Percentiles rank a stretch among this genome's conserved stretches.
phyloP scores from a whole-genome alignment of 1,284 basidiomycete species.

The Pisolithus thermaeus region DNA sequence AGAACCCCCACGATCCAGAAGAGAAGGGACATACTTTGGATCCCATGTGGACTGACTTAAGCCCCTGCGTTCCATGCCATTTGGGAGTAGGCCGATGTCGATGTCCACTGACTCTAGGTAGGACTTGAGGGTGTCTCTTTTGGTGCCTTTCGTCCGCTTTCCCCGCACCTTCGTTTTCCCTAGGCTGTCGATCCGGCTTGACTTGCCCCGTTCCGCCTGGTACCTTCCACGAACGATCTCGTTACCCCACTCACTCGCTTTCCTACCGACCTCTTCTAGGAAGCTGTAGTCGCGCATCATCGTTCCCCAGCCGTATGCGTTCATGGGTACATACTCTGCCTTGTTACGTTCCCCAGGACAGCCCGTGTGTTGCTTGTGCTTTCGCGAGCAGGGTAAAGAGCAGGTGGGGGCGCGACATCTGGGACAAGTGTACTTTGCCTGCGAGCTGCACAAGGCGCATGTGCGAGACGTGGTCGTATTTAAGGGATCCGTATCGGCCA shows the following conservation, averaged over 20 bases:
- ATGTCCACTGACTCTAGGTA: constrained; percentile 62
- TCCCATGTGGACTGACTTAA: constrained; percentile 80
- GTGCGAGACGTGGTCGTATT: not conserved
- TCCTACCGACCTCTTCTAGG: constrained; percentile 74
- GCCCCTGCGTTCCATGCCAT: constrained; percentile 77
- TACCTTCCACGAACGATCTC: constrained; percentile 57
- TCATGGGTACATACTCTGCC: constrained; percentile 71
- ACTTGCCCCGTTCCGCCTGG: not conserved
- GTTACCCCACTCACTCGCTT: constrained; percentile 63
- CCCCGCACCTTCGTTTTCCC: constrained; percentile 11
- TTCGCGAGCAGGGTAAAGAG: constrained; percentile 64
- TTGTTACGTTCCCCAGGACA: constrained; percentile 76
- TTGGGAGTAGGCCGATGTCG: constrained; percentile 69
- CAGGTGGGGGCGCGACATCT: constrained; percentile 68
- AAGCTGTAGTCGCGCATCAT: constrained; percentile 85
- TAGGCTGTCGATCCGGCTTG: not conserved
- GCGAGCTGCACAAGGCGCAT: constrained; percentile 43
- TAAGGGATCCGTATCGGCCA: not conserved
- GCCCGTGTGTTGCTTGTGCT: constrained; percentile 59
- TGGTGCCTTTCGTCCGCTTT: constrained; percentile 31
- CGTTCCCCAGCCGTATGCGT: constrained; percentile 71
- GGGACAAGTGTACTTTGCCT: constrained; percentile 73
- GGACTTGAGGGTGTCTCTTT: constrained; percentile 59
- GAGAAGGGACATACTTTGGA: constrained; percentile 52
- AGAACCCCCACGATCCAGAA: constrained; percentile 6